A percentile compares a stretch with the other conserved stretches of the same genome.
These are phyloP conservation scores for Phytophthora pluvialis DNA, from an alignment of 352 stramenopile species.

Conservation along the genomic window DNA sequence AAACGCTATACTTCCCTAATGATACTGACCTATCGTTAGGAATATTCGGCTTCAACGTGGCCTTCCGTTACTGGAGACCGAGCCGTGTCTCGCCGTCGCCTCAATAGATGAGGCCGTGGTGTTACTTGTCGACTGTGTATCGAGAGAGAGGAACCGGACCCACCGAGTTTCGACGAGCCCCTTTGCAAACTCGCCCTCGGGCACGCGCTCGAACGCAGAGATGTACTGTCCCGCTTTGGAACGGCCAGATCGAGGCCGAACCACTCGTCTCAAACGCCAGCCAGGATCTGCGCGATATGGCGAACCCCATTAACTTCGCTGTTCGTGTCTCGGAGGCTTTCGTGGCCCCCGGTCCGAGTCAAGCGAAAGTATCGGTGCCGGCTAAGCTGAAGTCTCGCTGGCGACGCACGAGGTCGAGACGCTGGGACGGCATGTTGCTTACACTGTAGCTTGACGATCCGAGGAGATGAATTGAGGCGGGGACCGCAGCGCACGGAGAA, in stretches of 20 bases:
- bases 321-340: neutral
- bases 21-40: neutral
- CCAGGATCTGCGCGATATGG: neutral
- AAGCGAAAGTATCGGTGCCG: neutral
- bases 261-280: conserved; percentile 2
- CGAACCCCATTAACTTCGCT: neutral
- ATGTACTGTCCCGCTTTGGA: neutral
- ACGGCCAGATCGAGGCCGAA: neutral
- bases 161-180: neutral
- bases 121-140: conserved; percentile 7
- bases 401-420: conserved; percentile 9
- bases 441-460: neutral
- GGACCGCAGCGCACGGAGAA: no score
- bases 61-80: neutral
- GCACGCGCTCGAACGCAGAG: no score
- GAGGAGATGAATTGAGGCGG: neutral
- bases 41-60: neutral
- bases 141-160: neutral
- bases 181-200: neutral
- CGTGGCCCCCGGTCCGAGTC: neutral
- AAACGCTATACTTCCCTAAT: neutral
- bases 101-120: conserved; percentile 2
- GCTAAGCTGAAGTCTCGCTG: neutral
- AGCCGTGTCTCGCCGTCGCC: neutral
- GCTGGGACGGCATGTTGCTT: neutral